phyloP scores from a whole-genome alignment of 345 rosid genomes.

The Triadica sebifera region DNA sequence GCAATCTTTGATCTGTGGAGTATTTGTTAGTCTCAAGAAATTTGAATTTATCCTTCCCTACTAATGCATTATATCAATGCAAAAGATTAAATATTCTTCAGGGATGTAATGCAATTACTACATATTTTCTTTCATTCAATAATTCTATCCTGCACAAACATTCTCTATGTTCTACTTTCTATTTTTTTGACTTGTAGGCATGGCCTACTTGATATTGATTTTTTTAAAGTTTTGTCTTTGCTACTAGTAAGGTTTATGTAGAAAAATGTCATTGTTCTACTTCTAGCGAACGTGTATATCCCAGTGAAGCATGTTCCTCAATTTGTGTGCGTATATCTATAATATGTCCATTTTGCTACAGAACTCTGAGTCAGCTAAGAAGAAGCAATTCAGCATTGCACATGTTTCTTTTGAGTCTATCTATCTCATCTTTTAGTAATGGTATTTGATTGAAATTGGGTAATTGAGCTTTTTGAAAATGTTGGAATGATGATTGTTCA shows the following conservation, averaged over 20 bases:
- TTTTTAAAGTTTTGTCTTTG: too few relatives aligned
- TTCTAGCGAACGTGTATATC: neutral
- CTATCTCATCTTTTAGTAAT: neutral
- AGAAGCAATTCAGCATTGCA: neutral
- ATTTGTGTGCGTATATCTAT: neutral
- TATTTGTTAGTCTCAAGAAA: neutral
- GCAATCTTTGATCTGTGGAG: neutral
- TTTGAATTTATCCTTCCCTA: neutral
- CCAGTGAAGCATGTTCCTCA: neutral
- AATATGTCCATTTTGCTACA: neutral
- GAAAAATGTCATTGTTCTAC: too few relatives aligned
- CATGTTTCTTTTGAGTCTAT: neutral
- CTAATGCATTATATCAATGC: neutral
- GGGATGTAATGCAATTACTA: neutral
- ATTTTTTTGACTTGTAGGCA: neutral
- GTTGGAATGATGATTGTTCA: neutral
- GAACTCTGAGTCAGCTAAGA: neutral
- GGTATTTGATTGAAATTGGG: neutral
- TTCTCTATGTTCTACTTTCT: neutral
- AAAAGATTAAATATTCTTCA: neutral
- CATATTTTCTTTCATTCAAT: neutral
- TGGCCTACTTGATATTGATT: neutral
- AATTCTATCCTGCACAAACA: neutral
- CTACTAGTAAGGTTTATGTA: too few relatives aligned
- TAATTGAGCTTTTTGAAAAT: neutral